Base-by-base conservation (phyloP, 2,329 filamentous ascomycete genomes). In the Blastomyces gilchristii region DNA sequence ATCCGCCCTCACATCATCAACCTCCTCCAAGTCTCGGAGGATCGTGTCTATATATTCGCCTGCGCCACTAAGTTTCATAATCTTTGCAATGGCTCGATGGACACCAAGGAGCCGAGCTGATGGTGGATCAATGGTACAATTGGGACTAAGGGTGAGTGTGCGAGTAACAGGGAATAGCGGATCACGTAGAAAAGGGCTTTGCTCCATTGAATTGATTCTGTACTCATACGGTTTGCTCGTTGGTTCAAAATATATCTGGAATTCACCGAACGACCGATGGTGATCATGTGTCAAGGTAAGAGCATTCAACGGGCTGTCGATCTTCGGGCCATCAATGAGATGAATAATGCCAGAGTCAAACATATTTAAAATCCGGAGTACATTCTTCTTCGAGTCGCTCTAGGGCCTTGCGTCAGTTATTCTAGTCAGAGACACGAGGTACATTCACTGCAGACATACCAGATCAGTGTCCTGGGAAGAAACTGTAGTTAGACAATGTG, bases 81-180 rank as follows among this genome's bases (percentile, higher is more conserved):
- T 71, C 63, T 60, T 65, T 47, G 70, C 67, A 65, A 73, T 71
- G 34, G 69, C 69, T 62, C 63, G 60, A 63, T 72, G 70, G 62
- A 72, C 63, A 45, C 50, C 63, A 22, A 70, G 70, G 65, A 72
- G 69, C 50, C 65, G 64, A 62, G 65, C 58, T 61, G 69, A 69
- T 63, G 71, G 71, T 59, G 71, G 72, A 65, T 74, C 71, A 66
- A 71, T 71, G n/a, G 72, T 74, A 39, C 68, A 68, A 68, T 64
- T 62, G 28, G 65, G 61, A 57, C 65, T 74, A 25, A 74, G 67
- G 49, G 57, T 65, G 37, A 69, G 66, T 18, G 62, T 66, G 16
- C 68, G 66, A 49, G 65, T 66, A 53, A 71, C 64, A 31, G 66
- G 69, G 58, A 70, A 64, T 61, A 67, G 60, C 54, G 54, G 60